Evolutionary conservation across 306 rosid species (phyloP).

Genomic region (Trichosanthes truncata): DNA sequence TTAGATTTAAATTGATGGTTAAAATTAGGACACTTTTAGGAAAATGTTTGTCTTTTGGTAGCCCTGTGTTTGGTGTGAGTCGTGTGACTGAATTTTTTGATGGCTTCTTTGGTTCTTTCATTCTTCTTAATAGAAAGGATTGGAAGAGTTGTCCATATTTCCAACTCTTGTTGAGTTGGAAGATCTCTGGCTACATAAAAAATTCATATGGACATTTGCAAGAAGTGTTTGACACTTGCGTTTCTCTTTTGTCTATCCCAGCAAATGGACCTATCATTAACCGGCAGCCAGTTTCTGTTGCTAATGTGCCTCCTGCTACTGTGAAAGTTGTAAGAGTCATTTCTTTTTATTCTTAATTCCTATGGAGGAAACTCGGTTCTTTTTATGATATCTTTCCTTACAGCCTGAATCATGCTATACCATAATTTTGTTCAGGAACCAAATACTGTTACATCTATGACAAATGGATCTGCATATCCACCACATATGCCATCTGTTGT

Average conservation of each 20-base stretch:
- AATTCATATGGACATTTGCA: background rate
- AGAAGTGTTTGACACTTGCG: background rate
- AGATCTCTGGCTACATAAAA: background rate
- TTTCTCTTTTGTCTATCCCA: constrained; percentile 23
- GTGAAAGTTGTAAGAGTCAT: constrained; percentile 74
- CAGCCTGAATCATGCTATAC: background rate
- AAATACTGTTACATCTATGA: constrained; percentile 63
- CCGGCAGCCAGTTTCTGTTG: constrained; percentile 60
- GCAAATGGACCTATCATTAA: constrained; percentile 70
- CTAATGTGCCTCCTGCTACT: constrained; percentile 60
- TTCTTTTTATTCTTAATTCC: constrained; percentile 1
- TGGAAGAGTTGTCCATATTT: background rate
- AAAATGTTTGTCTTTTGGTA: background rate
- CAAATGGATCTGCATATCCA: constrained; percentile 55
- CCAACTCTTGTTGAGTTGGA: background rate
- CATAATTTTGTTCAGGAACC: constrained; percentile 57
- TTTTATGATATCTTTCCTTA: background rate
- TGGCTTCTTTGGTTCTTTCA: background rate
- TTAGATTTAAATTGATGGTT: background rate
- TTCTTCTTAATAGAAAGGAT: background rate
- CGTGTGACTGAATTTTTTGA: background rate
- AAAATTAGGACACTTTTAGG: background rate
- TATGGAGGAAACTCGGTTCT: background rate
- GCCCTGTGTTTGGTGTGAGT: background rate
- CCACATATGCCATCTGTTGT: constrained; percentile 63